Evolutionary conservation across 179 eudicot genomes (phyloP), one percentile per base, ranked within the genome.

Genomic region (Spergularia azorica): DNA sequence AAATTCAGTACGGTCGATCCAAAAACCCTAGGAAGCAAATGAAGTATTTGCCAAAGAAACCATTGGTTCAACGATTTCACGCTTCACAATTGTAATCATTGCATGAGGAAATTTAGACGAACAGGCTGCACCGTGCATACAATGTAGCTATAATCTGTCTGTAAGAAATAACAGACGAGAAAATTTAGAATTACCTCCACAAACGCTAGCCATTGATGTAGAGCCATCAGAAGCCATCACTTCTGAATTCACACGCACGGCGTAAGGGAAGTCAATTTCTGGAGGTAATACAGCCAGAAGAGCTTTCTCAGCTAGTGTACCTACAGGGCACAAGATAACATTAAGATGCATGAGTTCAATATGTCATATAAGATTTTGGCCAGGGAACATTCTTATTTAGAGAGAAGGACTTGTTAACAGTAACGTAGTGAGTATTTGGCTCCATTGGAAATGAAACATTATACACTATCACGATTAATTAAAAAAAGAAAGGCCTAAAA

Each of bases 171-270:
- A 14, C 60, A 38, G 50, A 18, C 73, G 70, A 17, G 51, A 61
- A 20, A 36, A 18, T 52, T 51, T 6, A 57, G 61, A 75, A 17
- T 56, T 87, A 95, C 99, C 99, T 88, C 91, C 99, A 85, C 95
- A 93, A n/a, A 91, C 99, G 86, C 97, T 91, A 83, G 99, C 99
- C 99, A 95, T 95, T 76, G 99, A 95, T 52, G 99, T 95, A 54
- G 99, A 95, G 76, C 99, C 99, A 91, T 95, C 99, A 85, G 99
- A 95, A 57, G 97, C 97, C 99, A 95, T 95, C 67, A 95, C 99
- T 88, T 93, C 99, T 59, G 99, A 89, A 89, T 93, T 93, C 69
- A 95, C 76, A 67, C 99, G 99, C 26, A 95, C 91, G 38, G 95
- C 80, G 66, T 93, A 93, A 46, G 85, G 88, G 64, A 92, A 89